phyloP scores from a whole-genome alignment of 1,284 basidiomycete species.

The Fomitiporia mediterranea region DNA sequence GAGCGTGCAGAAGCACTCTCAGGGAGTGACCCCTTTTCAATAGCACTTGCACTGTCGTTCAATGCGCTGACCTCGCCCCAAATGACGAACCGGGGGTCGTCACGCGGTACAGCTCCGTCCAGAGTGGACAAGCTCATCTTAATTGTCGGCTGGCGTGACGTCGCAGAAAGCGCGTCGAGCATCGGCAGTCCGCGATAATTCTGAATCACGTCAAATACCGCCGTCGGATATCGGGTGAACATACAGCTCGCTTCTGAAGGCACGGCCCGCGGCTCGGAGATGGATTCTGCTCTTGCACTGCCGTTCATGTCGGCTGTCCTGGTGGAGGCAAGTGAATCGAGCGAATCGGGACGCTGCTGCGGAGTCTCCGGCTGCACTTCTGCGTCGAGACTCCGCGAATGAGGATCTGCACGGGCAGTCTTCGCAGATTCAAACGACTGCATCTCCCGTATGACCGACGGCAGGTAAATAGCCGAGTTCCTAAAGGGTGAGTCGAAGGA shows the following conservation, averaged over 20 bases:
- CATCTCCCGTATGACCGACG: conserved; percentile 64
- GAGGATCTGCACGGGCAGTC: conserved; percentile 50
- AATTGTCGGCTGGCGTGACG: conserved; percentile 51
- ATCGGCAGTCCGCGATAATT: conserved; percentile 70
- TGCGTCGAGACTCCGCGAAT: conserved; percentile 22
- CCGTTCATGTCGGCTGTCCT: not conserved
- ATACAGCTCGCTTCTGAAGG: conserved; percentile 42
- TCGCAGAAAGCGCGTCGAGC: conserved; percentile 53
- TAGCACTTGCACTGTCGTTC: conserved; percentile 38
- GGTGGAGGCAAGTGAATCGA: conserved; percentile 14
- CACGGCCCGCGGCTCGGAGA: conserved; percentile 4
- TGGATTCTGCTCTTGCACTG: not conserved
- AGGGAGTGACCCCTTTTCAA: conserved; percentile 4
- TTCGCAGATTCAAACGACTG: conserved; percentile 76
- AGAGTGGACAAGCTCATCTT: conserved; percentile 60
- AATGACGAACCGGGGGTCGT: conserved; percentile 84
- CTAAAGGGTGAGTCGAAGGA: conserved; percentile 55
- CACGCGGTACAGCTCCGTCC: conserved; percentile 62
- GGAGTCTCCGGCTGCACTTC: conserved; percentile 15
- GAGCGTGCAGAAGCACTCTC: conserved; percentile 16
- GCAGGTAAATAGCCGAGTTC: conserved; percentile 36
- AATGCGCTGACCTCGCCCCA: conserved; percentile 61
- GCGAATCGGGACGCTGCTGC: conserved; percentile 18
- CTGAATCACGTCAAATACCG: conserved; percentile 79
- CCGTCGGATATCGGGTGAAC: conserved; percentile 61